Conservation (phyloP, 1,284 basidiomycete species). For the Kwoniella shivajii region DNA sequence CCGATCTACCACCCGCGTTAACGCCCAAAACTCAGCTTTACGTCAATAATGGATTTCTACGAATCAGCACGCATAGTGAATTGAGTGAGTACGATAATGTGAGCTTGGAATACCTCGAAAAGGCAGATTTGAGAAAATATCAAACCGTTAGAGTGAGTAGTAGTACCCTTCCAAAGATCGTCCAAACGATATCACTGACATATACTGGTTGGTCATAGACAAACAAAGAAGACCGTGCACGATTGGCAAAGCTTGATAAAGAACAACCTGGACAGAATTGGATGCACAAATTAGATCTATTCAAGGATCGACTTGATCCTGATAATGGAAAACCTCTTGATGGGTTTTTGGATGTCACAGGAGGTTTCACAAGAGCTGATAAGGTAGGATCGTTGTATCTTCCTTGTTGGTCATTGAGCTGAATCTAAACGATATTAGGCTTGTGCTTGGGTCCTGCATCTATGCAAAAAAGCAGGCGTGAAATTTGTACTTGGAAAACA, state of each 20-base stretch:
- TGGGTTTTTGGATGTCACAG: neutral
- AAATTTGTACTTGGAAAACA: constrained; percentile 20
- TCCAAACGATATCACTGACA: no score
- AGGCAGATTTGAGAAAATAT: constrained; percentile 13
- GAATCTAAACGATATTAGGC: no score
- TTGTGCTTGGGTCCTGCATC: constrained; percentile 25
- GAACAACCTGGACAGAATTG: neutral
- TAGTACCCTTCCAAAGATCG: no score
- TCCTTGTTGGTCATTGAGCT: no score
- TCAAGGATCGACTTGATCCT: neutral
- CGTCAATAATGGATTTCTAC: constrained; percentile 19
- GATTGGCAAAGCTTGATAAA: neutral
- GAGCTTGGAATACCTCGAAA: constrained; percentile 13
- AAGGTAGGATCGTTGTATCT: no score
- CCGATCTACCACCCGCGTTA: constrained; percentile 18
- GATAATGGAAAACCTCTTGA: neutral
- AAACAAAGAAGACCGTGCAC: neutral
- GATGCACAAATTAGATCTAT: neutral
- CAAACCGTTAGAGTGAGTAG: constrained; percentile 16
- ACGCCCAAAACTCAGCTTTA: constrained; percentile 14
- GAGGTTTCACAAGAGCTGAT: neutral
- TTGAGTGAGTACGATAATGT: constrained; percentile 15
- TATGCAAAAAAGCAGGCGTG: constrained; percentile 20
- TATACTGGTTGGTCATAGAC: neutral
- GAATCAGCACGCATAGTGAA: constrained; percentile 7